Base-by-base conservation (phyloP, 2,329 filamentous ascomycete genomes). In the Botrytis cinerea region DNA sequence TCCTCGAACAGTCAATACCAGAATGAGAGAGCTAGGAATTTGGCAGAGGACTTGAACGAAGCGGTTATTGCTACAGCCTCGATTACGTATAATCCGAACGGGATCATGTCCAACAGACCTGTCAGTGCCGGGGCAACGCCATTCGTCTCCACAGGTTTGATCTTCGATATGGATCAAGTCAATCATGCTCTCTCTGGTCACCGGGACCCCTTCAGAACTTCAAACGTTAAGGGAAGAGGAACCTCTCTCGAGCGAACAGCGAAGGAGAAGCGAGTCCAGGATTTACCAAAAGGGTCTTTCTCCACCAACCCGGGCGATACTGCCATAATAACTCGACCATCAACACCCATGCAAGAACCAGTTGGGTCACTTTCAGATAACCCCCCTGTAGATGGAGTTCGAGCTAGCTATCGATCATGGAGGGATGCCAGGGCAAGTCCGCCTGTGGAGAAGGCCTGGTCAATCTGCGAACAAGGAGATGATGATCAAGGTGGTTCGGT, bases 381-480 rank as follows among this genome's bases (percentile, higher is more conserved):
- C 28, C 78, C 77, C 38, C 80, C 80, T 16, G 78, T 75, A 14
- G 80, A 81, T 67, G 80, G 78, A 46, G 73, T 79, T 18, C 75
- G 80, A 69, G 80, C 80, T 25, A 74, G 76, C 63, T 81, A 81
- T 69, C 77, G 80, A 46, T 79, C 78, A 25, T 81, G 80, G 80
- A 80, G 80, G 74, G 79, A 79, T 75, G 74, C 75, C 57, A 76
- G 71, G 40, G 75, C 77, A 12, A 70, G 60, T 35, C 74, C 74
- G 20, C 72, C 76, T 60, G 74, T 86, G 0, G 89, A 90, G 79
- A 90, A 90, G 79, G 87, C 85, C 28, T 91, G 89, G 89, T 91
- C 89, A 32, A 90, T 91, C 79, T 88, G 88, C 2, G 88, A 87
- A 6, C 84, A 86, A 35, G 85, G 83, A 14, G 84, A 87, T 70